A percentile compares a stretch with the other conserved stretches of the same genome.
These are phyloP conservation scores for Geotrichum ghanense DNA, from an alignment of 805 yeast genomes.

Conservation along the genomic window DNA sequence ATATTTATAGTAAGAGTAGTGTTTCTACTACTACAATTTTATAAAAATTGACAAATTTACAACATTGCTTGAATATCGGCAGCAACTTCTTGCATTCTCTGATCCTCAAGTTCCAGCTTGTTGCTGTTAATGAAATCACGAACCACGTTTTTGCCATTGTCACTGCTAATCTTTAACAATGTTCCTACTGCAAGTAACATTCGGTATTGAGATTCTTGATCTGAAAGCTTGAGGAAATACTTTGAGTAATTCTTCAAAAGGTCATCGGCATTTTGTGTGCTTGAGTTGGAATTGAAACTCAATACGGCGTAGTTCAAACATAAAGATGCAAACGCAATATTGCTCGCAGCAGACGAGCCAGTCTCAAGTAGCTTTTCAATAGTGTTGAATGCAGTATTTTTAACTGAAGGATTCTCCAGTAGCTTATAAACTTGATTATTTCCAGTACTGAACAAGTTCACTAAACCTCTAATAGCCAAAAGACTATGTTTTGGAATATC, in stretches of 20 bases:
- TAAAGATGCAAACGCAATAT: conserved; percentile 38
- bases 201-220: conserved; percentile 62
- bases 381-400: conserved; percentile 21
- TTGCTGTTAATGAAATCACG: neutral
- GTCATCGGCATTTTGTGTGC: conserved; percentile 14
- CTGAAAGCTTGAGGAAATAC: conserved; percentile 24
- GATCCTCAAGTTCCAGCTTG: neutral
- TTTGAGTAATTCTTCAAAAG: conserved; percentile 23
- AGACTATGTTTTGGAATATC: conserved; percentile 31
- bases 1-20: neutral
- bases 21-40: neutral
- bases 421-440: conserved; percentile 16
- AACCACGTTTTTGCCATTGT: neutral
- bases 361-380: conserved; percentile 9
- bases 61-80: neutral
- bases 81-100: conserved; percentile 3
- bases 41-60: neutral
- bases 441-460: conserved; percentile 36
- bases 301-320: conserved; percentile 35
- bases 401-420: conserved; percentile 16
- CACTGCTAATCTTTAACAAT: conserved; percentile 19
- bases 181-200: conserved; percentile 54
- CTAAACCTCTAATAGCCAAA: conserved; percentile 46
- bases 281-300: conserved; percentile 22
- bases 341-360: conserved; percentile 10